Percentiles rank a stretch among this genome's conserved stretches.
Evolutionary conservation across 2,329 filamentous ascomycete species (phyloP).

Genomic region (Penicillium sclerotigenum): DNA sequence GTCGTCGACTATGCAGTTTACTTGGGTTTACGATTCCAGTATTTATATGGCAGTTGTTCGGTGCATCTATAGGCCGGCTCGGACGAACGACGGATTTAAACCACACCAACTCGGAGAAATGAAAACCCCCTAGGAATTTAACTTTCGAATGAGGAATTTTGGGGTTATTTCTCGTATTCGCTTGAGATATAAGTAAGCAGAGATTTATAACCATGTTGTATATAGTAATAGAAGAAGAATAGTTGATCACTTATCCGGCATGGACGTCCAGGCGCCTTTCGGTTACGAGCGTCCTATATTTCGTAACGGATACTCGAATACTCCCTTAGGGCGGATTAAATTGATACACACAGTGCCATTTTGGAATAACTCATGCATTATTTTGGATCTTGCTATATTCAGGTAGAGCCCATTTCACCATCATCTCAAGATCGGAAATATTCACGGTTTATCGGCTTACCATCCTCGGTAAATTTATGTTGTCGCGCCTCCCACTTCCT

Average conservation of each 20-base stretch:
- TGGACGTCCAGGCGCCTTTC: background rate
- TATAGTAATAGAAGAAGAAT: too few relatives aligned
- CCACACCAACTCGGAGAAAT: background rate
- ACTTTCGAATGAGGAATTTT: background rate
- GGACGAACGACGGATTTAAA: conserved; percentile 1
- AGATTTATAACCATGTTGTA: too few relatives aligned
- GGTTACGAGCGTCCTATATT: background rate
- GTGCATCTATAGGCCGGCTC: background rate
- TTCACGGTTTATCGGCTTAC: conserved; percentile 11
- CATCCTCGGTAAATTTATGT: conserved; percentile 5
- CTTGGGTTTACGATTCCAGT: background rate
- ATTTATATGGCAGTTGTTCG: background rate
- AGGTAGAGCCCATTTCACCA: conserved; percentile 24
- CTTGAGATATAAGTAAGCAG: background rate
- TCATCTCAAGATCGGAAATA: conserved; percentile 27
- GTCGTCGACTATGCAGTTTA: too few relatives aligned
- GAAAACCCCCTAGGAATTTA: too few relatives aligned
- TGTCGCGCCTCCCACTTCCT: background rate
- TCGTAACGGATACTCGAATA: background rate
- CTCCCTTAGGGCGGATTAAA: background rate
- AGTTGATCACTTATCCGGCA: too few relatives aligned
- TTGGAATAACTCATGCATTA: background rate
- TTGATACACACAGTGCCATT: background rate
- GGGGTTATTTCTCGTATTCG: background rate
- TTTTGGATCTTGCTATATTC: conserved; percentile 11